Conservation (phyloP, 768 basidiomycete species). For the Pulveroboletus sp. region DNA sequence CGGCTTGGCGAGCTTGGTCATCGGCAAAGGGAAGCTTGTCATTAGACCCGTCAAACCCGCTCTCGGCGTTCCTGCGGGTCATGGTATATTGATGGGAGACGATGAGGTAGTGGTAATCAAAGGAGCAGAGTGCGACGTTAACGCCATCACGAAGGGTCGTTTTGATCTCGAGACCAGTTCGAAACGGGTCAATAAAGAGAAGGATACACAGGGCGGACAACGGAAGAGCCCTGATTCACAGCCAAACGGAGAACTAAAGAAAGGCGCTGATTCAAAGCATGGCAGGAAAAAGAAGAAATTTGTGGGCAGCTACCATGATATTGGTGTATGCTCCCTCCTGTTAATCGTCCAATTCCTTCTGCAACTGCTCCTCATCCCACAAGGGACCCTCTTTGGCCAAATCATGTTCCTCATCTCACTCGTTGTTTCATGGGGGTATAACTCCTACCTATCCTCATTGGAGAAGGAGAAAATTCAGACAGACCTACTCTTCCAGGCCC, state of each 20-base stretch:
- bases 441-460: constrained; percentile 31
- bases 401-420: too few relatives aligned
- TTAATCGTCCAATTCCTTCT: constrained; percentile 29
- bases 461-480: constrained; percentile 30
- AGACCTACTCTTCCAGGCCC: constrained; percentile 11
- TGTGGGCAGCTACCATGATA: constrained; percentile 6
- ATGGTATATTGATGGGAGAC: constrained; percentile 22
- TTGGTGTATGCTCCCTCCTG: constrained; percentile 27
- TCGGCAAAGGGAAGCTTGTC: constrained; percentile 23
- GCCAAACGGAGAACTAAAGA: too few relatives aligned
- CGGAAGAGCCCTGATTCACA: too few relatives aligned
- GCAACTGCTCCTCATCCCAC: constrained; percentile 33
- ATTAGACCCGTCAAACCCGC: constrained; percentile 16
- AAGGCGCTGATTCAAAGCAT: neutral
- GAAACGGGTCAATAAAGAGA: neutral
- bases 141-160: constrained; percentile 26
- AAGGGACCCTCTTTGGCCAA: constrained; percentile 32
- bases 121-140: constrained; percentile 26
- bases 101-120: constrained; percentile 25
- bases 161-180: constrained; percentile 20
- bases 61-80: constrained; percentile 20
- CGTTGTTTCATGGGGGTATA: constrained; percentile 8
- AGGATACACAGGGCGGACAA: too few relatives aligned
- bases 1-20: constrained; percentile 22
- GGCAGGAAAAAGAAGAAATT: neutral